These are phyloP conservation scores for Paraphaeosphaeria minitans DNA, from an alignment of 2,329 filamentous ascomycete species.

Conservation along the genomic window DNA sequence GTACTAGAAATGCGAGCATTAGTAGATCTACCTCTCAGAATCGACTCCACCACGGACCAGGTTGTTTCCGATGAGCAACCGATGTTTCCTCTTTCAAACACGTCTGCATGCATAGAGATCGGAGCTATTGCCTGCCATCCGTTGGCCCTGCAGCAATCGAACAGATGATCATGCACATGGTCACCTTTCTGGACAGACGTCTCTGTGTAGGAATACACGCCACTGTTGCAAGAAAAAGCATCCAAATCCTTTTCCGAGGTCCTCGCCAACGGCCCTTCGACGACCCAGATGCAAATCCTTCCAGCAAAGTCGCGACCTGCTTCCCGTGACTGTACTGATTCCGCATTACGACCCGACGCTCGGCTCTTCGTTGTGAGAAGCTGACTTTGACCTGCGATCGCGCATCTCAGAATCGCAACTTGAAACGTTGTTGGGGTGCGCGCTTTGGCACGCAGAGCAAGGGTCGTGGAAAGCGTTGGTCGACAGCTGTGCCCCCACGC, in stretches of 20 bases:
- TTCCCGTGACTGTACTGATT: background rate
- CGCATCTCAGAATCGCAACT: background rate
- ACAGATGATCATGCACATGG: background rate
- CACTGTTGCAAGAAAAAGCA: background rate
- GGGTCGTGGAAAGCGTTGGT: background rate
- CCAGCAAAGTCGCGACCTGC: background rate
- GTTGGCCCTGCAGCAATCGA: constrained; percentile 2
- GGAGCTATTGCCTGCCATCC: background rate
- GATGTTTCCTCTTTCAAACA: background rate
- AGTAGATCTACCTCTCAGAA: background rate
- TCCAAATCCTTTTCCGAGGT: background rate
- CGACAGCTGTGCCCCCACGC: background rate
- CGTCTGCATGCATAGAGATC: background rate
- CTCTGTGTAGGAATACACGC: background rate
- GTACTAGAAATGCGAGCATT: background rate
- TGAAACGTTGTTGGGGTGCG: background rate
- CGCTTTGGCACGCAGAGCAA: background rate
- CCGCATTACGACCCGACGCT: background rate
- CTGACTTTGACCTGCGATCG: background rate
- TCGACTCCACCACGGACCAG: background rate
- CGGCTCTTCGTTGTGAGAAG: background rate
- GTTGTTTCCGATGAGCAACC: background rate
- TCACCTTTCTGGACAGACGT: background rate
- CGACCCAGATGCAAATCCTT: background rate
- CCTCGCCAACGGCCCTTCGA: background rate